Conservation (phyloP, 2,329 filamentous ascomycete species). For the Aspergillus flavus region DNA sequence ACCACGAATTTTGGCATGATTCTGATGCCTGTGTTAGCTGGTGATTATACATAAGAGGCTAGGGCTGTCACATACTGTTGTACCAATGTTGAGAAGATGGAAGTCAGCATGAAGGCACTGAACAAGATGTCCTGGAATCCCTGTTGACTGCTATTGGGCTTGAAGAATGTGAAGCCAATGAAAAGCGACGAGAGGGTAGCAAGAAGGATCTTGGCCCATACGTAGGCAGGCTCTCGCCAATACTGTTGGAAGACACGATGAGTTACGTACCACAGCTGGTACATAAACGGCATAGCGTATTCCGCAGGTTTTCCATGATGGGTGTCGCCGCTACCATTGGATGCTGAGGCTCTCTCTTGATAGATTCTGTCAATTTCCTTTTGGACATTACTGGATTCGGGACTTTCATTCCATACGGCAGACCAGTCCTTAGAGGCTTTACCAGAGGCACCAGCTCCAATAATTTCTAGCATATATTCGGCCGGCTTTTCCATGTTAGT, state of each 20-base stretch:
- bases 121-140: slow-evolving; percentile 88
- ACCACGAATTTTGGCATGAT: slow-evolving; percentile 82
- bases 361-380: slow-evolving; percentile 62
- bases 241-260: slow-evolving; percentile 83
- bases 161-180: slow-evolving; percentile 80
- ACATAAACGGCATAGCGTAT: slow-evolving; percentile 72
- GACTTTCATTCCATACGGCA: slow-evolving; percentile 60
- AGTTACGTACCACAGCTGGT: slow-evolving; percentile 68
- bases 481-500: slow-evolving; percentile 53
- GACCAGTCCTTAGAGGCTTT: slow-evolving; percentile 69
- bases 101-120: slow-evolving; percentile 75
- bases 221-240: slow-evolving; percentile 84
- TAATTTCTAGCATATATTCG: slow-evolving; percentile 68
- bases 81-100: slow-evolving; percentile 57
- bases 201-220: slow-evolving; percentile 78
- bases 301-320: slow-evolving; percentile 76
- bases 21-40: slow-evolving; percentile 15
- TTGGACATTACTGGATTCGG: slow-evolving; percentile 59
- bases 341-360: slow-evolving; percentile 44
- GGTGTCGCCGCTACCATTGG: slow-evolving; percentile 50
- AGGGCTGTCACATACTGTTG: slow-evolving; percentile 45
- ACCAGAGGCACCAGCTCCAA: slow-evolving; percentile 64
- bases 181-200: slow-evolving; percentile 67
- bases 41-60: slow-evolving; percentile 40
- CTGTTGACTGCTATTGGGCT: slow-evolving; percentile 70